Conservation (phyloP, 2,329 filamentous ascomycete species). For the Colletotrichum magnum region DNA sequence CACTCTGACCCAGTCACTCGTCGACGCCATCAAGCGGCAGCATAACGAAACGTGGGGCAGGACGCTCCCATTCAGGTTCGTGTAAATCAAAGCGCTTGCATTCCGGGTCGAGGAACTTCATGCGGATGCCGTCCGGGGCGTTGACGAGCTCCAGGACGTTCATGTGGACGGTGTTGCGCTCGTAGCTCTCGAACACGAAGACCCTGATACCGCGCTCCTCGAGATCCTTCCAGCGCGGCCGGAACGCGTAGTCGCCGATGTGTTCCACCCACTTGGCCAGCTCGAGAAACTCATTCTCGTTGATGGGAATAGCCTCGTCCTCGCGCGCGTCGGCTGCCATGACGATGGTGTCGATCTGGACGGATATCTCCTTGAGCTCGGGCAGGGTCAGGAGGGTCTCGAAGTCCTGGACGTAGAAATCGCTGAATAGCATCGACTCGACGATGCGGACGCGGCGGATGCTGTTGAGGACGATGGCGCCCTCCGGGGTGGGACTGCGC, state of each 20-base stretch:
- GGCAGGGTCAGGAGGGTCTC: background rate
- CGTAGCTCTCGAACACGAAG: background rate
- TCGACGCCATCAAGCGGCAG: background rate
- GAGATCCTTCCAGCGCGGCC: background rate
- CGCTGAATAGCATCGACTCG: background rate
- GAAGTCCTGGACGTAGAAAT: background rate
- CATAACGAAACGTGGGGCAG: background rate
- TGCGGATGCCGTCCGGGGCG: background rate
- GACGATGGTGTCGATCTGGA: background rate
- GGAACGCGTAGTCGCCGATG: background rate
- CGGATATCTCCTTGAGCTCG: background rate
- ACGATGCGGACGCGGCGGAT: constrained; percentile 10
- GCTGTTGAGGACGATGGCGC: background rate
- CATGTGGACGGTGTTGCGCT: background rate
- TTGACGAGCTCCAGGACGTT: constrained; percentile 11
- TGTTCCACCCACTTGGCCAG: background rate
- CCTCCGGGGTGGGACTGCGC: background rate
- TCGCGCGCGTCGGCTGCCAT: background rate
- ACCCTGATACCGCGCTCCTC: constrained; percentile 4
- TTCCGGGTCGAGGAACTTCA: constrained; percentile 13
- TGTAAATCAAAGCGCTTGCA: constrained; percentile 1
- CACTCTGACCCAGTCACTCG: background rate
- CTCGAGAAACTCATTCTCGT: background rate
- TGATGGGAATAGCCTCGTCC: background rate
- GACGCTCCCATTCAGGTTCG: background rate